Evolutionary conservation across 163 green algal species (phyloP), one percentile per base, ranked within the genome.

Genomic region (Volvox carteri): DNA sequence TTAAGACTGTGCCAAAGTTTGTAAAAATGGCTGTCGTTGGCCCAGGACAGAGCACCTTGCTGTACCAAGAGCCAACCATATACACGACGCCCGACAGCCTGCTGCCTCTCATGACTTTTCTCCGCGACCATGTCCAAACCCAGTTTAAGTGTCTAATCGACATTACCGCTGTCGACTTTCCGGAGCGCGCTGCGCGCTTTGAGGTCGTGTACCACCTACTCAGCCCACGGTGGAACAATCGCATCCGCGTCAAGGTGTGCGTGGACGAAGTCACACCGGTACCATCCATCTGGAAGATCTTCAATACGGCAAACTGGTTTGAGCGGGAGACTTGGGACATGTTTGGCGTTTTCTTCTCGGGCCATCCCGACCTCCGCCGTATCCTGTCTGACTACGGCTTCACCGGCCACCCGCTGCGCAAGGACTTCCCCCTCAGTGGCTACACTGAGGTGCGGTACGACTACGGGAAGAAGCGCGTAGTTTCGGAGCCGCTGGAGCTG

Each of bases 301-400:
- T 85, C 76, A 89, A 88, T 33, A 90, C 91, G 5, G 90, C 94
- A 46, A 93, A 95, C 87, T 97, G 94, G 94, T 95, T 96, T 90
- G 94, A 97, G 91, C 89, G 94, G 30, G 94, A 97, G 90, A 91
- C 90, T 4, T 97, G 93, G 93, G 94, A 97, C 89, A 96, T 97
- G 94, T 97, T 94, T 73, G 94, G 94, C 30, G 88, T 97, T 4
- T 95, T 95, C 87, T 97, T 97, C 91, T 90, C 68, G 42, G 91
- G 90, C 73, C 94, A 97, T 78, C 94, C 94, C 18, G 94, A 97
- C 85, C 90, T 97, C 77, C 91, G 94, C 54, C 92, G 94, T 79
- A 93, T 97, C 79, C 90, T 97, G 1, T 96, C 94, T 16, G 94
- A 97, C 83, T 97, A 97, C 70, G 94, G 94, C 62, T 97, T 97